Base-by-base conservation (phyloP, 1,284 basidiomycete genomes). In the Leccinum subfulvum region DNA sequence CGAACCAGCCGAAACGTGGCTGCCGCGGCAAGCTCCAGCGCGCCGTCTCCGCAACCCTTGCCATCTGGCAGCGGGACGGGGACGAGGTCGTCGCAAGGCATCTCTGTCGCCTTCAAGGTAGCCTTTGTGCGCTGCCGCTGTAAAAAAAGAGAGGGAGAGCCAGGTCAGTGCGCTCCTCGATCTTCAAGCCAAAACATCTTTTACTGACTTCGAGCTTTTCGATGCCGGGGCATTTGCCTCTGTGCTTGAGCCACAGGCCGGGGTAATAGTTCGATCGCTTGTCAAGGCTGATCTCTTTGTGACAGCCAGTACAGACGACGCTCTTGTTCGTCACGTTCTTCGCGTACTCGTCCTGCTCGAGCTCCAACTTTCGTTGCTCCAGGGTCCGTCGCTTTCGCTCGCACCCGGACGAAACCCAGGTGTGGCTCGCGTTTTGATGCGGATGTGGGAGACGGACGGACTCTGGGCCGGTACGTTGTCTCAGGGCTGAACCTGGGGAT, bases 231-330 rank as follows among this genome's bases (percentile, higher is more conserved):
- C 75, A 74, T 62, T 74, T 74, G 2, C 60, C 21, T 44, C 52
- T 67, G 44, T 74, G 73, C 61, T 74, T 74, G 56, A 56, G 41
- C 73, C 73, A 74, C 3, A 74, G n/a, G 5, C 73, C 73, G 28
- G 73, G 74, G 26, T 77, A 77, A 61, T 77, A 77, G 44, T 65
- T 56, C 1, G 75, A 76, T 55, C 73, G 56, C 58, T 76, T 77
- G 52, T 74, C 75, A 13, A 74, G 73, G 54, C 75, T 77, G 41
- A 74, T 74, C 33, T 62, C 64, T 61, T 55, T 77, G 28, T 57
- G 10, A 41, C 73, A 74, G 41, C 72, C 73, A 8, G 39, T 54
- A 26, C 73, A 74, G 1, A 64, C 56, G 1, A 74, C 75, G 35
- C 71, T 76, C 37, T 66, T 75, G 14, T 51, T 59, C 47, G 64